A percentile compares a stretch with the other conserved stretches of the same genome.
Evolutionary conservation across 371 early-diverging fungal species (phyloP).

Genomic region (Rhizopus arrhizus): DNA sequence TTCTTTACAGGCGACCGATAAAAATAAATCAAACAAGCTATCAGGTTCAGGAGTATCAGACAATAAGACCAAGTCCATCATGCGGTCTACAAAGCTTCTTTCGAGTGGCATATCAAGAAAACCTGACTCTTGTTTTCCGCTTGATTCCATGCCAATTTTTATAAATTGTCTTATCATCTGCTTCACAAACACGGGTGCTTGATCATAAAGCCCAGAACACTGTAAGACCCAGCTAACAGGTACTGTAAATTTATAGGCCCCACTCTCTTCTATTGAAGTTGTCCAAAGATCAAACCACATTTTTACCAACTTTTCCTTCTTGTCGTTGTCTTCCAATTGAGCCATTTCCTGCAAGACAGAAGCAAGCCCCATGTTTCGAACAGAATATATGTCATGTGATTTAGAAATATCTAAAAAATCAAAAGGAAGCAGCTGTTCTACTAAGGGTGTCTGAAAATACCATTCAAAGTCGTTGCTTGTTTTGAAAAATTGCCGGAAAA

Average conservation of each 20-base stretch:
- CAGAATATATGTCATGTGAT: slow-evolving; percentile 30
- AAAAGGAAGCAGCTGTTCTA: slow-evolving; percentile 14
- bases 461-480: slow-evolving; percentile 36
- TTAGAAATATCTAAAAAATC: slow-evolving; percentile 22
- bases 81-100: slow-evolving; percentile 15
- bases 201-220: slow-evolving; percentile 43
- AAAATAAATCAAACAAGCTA: slow-evolving; percentile 33
- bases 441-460: slow-evolving; percentile 36
- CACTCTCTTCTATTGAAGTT: not conserved
- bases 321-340: slow-evolving; percentile 25
- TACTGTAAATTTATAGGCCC: slow-evolving; percentile 25
- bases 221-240: slow-evolving; percentile 41
- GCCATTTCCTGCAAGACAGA: slow-evolving; percentile 39
- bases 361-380: slow-evolving; percentile 34
- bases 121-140: not conserved
- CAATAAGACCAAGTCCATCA: slow-evolving; percentile 43
- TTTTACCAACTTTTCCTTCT: slow-evolving; percentile 27
- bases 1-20: slow-evolving; percentile 14
- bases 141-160: slow-evolving; percentile 18
- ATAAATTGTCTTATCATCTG: slow-evolving; percentile 37
- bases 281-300: slow-evolving; percentile 39
- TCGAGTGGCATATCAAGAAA: slow-evolving; percentile 6
- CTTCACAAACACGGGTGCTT: slow-evolving; percentile 42
- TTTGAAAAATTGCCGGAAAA: slow-evolving; percentile 39
- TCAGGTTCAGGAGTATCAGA: slow-evolving; percentile 43